Base-by-base conservation (phyloP, 2,329 filamentous ascomycete species). In the Exophiala sp. region DNA sequence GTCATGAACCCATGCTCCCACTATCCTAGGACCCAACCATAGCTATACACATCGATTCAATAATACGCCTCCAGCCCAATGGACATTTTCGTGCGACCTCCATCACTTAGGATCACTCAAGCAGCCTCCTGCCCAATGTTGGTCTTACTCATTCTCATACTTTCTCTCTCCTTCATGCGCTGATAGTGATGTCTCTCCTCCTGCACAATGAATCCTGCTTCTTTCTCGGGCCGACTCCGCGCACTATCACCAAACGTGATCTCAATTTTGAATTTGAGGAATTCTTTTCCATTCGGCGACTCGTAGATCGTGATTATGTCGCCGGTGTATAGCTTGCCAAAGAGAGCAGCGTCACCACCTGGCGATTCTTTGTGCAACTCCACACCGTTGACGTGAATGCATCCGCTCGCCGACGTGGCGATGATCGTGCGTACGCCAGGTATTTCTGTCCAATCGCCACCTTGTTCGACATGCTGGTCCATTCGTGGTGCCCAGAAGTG, bases 331-430 rank as follows among this genome's bases (percentile, higher is more conserved):
- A 96, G 70, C 51, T 84, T 82, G 21, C 87, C 84, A 43, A 81
- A 89, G 1, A 83, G 72, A 18, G 73, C 71, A 11, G 74, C 76
- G 8, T 77, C 75, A 8, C 74, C 74, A 0, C 78, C 75, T 21
- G 75, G 71, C 2, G 84, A 76, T 36, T 81, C 73, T 2, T 83
- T 81, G 1, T 70, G 73, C 20, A 96, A 72, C 38, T 77, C 75
- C n/a, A 82, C 78, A 24, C 82, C 84, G 64, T 96, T 96, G 66
- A 97, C 78, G 61, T 76, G 79, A 58, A 96, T 89, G 16, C 89
- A 89, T 24, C 78, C 76, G 5, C 84, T 86, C 3, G 89, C 87
- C 63, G 91, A 90, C 3, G 90, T 95, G 1, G 87, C 86, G 47
- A 96, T 84, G 57, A 91, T 87, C 3, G 82, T 79, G 63, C 85